Percentiles rank a stretch among this genome's conserved stretches.
Conservation (phyloP, 2,329 filamentous ascomycete genomes). For the Xylaria sp. region DNA sequence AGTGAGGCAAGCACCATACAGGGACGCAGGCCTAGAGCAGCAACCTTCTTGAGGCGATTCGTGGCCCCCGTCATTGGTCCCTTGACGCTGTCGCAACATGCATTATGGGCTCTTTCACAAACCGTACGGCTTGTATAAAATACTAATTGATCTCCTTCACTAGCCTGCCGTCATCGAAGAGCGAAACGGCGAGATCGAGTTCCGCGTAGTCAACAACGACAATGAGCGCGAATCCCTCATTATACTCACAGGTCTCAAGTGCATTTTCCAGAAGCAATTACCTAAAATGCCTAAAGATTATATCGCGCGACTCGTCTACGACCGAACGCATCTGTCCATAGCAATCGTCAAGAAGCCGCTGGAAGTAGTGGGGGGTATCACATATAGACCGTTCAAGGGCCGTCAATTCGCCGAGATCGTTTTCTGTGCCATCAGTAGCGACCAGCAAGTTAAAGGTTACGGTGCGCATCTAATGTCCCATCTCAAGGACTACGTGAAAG, state of each 20-base stretch:
- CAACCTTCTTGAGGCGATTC: background rate
- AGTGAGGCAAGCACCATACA: background rate
- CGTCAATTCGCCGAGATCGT: conserved; percentile 97
- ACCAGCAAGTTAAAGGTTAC: conserved; percentile 98
- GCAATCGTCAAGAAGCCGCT: conserved; percentile 97
- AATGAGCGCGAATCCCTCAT: conserved; percentile 85
- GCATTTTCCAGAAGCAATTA: conserved; percentile 97
- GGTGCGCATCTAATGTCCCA: conserved; percentile 98
- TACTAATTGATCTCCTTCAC: background rate
- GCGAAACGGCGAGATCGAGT: conserved; percentile 91
- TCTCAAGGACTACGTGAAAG: conserved; percentile 97
- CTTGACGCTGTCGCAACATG: background rate
- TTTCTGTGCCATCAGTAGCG: conserved; percentile 95
- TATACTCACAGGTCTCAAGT: conserved; percentile 93
- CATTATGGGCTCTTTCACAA: background rate
- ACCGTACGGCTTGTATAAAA: background rate
- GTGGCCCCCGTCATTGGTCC: background rate
- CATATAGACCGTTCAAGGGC: conserved; percentile 90
- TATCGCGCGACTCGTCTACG: conserved; percentile 95
- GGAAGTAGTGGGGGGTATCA: conserved; percentile 96
- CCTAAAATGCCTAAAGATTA: conserved; percentile 99
- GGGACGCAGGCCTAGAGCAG: background rate
- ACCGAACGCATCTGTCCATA: conserved; percentile 93
- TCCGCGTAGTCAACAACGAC: conserved; percentile 97
- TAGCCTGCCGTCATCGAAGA: conserved; percentile 91